These are phyloP conservation scores for Aspergillus flavus DNA, from an alignment of 2,329 filamentous ascomycete genomes.

Conservation along the genomic window DNA sequence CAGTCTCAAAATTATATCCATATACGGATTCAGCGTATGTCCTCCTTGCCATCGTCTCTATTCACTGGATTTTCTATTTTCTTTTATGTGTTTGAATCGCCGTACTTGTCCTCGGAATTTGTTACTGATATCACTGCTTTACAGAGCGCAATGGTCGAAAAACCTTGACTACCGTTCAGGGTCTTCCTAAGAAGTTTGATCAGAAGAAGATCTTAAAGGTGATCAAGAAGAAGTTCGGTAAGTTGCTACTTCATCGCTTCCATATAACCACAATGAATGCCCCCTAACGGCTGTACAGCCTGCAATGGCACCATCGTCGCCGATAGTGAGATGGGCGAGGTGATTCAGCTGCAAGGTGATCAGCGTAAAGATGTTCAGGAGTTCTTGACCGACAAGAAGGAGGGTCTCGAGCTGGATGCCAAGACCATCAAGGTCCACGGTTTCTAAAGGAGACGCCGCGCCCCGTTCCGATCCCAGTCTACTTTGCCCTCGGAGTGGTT, in stretches of 20 bases:
- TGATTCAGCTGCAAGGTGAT: slow-evolving; percentile 99
- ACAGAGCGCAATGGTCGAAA: slow-evolving; percentile 99
- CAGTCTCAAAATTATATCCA: slow-evolving; percentile 98
- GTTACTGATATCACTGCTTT: slow-evolving; percentile 26
- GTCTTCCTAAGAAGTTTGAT: slow-evolving; percentile 97
- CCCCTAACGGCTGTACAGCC: slow-evolving; percentile 55
- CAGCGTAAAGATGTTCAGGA: slow-evolving; percentile 99
- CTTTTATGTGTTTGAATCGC: slow-evolving; percentile 4
- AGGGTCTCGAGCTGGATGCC: slow-evolving; percentile 87
- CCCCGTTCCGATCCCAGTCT: slow-evolving; percentile 47
- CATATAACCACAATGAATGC: neutral
- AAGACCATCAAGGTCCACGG: slow-evolving; percentile 87
- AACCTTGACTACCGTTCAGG: slow-evolving; percentile 99
- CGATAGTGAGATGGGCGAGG: slow-evolving; percentile 96
- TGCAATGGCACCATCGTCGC: slow-evolving; percentile 99
- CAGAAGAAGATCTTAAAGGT: slow-evolving; percentile 99
- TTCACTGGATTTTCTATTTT: neutral
- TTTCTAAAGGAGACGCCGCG: slow-evolving; percentile 50
- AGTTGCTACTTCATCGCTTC: slow-evolving; percentile 31
- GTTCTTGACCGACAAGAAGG: slow-evolving; percentile 94
- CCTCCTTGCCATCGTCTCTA: slow-evolving; percentile 2
- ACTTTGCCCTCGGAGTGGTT: slow-evolving; percentile 40
- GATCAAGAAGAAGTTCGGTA: slow-evolving; percentile 99
- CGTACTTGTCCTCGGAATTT: slow-evolving; percentile 7
- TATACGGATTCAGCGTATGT: slow-evolving; percentile 98